These are phyloP conservation scores for Cymbidium sinense DNA, from an alignment of 106 monocot genomes.

Conservation along the genomic window DNA sequence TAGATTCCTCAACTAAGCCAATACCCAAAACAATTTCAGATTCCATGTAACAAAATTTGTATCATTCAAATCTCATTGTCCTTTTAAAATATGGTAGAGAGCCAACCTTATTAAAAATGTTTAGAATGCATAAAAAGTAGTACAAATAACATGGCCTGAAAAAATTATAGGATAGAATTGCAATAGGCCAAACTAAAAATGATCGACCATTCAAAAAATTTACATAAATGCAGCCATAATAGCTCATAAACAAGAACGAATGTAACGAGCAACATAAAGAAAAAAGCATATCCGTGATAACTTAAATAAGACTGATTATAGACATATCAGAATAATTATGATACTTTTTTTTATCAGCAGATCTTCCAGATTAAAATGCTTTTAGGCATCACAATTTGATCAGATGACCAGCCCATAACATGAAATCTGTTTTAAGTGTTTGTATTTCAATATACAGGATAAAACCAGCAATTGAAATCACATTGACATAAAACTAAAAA, in stretches of 20 bases:
- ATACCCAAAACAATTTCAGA: neutral
- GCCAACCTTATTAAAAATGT: neutral
- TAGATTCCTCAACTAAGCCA: neutral
- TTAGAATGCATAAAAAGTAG: too few species aligned
- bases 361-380: neutral
- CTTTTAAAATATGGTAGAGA: neutral
- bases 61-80: neutral
- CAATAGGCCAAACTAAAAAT: neutral
- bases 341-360: neutral
- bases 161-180: neutral
- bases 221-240: neutral
- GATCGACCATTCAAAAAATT: neutral
- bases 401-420: too few species aligned
- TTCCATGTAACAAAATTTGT: neutral
- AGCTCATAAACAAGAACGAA: neutral
- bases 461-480: neutral
- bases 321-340: neutral
- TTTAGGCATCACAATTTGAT: too few species aligned
- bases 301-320: neutral
- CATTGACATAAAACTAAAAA: neutral
- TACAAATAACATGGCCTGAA: neutral
- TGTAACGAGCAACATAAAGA: neutral
- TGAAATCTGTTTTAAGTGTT: neutral
- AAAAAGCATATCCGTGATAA: neutral
- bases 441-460: conserved; percentile 1